A percentile compares a stretch with the other conserved stretches of the same genome.
phyloP scores from a whole-genome alignment of 352 stramenopile species.

The Pythium aquatile region DNA sequence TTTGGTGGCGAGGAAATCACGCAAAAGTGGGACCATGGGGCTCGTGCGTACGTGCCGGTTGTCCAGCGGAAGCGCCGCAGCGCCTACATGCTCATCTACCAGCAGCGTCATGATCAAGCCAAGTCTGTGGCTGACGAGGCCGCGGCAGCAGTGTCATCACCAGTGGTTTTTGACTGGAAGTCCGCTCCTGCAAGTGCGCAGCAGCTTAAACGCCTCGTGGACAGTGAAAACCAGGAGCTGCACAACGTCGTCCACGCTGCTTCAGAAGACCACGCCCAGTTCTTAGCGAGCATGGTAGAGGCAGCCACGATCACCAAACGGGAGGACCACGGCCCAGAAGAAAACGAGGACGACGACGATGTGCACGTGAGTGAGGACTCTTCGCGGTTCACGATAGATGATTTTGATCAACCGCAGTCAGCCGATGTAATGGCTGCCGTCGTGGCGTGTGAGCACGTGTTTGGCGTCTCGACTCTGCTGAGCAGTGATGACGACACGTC shows the following conservation, averaged over 20 bases:
- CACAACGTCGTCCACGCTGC: slow-evolving; percentile 18
- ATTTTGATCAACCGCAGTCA: neutral
- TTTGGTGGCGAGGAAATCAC: slow-evolving; percentile 88
- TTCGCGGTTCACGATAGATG: neutral
- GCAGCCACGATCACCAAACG: neutral
- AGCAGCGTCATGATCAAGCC: slow-evolving; percentile 25
- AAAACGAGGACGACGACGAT: neutral
- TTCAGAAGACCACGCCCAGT: neutral
- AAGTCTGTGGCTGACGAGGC: neutral
- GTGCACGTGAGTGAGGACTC: neutral
- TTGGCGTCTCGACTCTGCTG: slow-evolving; percentile 21
- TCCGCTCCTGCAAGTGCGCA: slow-evolving; percentile 6
- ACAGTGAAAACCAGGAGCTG: slow-evolving; percentile 20
- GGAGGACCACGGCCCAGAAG: neutral
- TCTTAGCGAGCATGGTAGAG: slow-evolving; percentile 9
- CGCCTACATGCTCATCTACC: slow-evolving; percentile 83
- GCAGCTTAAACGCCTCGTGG: neutral
- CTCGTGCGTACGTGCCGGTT: slow-evolving; percentile 27
- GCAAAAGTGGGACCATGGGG: slow-evolving; percentile 48
- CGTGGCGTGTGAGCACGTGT: slow-evolving; percentile 21
- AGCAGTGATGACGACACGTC: slow-evolving; percentile 13
- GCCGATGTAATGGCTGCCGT: slow-evolving; percentile 8
- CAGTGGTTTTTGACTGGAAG: slow-evolving; percentile 7
- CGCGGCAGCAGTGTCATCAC: neutral
- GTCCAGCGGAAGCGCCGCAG: slow-evolving; percentile 66